Conservation (phyloP, 2,329 filamentous ascomycete species). For the Pseudogymnoascus sp. region DNA sequence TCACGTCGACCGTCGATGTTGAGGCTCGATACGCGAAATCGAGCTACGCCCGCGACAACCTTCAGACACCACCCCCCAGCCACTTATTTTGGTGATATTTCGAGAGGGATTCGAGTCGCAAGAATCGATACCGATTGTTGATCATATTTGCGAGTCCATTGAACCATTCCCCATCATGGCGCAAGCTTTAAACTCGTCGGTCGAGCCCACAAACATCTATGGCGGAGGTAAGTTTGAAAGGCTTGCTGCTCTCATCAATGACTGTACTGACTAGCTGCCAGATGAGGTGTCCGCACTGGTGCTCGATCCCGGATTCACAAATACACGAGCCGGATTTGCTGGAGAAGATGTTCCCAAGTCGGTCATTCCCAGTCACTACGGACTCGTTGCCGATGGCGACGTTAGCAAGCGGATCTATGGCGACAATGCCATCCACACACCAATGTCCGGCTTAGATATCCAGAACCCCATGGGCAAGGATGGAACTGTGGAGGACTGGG, state of each 20-base stretch:
- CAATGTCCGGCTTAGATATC: slow-evolving; percentile 68
- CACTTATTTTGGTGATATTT: slow-evolving; percentile 8
- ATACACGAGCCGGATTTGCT: slow-evolving; percentile 88
- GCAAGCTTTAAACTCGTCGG: slow-evolving; percentile 47
- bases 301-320: slow-evolving; percentile 87
- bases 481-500: slow-evolving; percentile 93
- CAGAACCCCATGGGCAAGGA: slow-evolving; percentile 88
- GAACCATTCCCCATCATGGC: slow-evolving; percentile 18
- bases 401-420: slow-evolving; percentile 62
- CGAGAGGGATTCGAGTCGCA: slow-evolving; percentile 4
- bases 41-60: slow-evolving; percentile 8
- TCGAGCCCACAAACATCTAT: slow-evolving; percentile 54
- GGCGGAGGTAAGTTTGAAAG: slow-evolving; percentile 45
- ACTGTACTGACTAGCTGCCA: slow-evolving; percentile 30
- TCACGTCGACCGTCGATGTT: background rate
- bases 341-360: slow-evolving; percentile 97
- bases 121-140: slow-evolving; percentile 3
- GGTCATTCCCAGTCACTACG: slow-evolving; percentile 85
- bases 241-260: slow-evolving; percentile 8
- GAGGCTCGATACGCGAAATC: slow-evolving; percentile 9
- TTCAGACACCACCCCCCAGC: background rate
- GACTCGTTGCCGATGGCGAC: slow-evolving; percentile 43
- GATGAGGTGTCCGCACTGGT: slow-evolving; percentile 97
- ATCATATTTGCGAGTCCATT: slow-evolving; percentile 7
- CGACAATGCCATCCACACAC: slow-evolving; percentile 79